phyloP scores from a whole-genome alignment of 768 basidiomycete species.

The Tylopilus subfusipes region DNA sequence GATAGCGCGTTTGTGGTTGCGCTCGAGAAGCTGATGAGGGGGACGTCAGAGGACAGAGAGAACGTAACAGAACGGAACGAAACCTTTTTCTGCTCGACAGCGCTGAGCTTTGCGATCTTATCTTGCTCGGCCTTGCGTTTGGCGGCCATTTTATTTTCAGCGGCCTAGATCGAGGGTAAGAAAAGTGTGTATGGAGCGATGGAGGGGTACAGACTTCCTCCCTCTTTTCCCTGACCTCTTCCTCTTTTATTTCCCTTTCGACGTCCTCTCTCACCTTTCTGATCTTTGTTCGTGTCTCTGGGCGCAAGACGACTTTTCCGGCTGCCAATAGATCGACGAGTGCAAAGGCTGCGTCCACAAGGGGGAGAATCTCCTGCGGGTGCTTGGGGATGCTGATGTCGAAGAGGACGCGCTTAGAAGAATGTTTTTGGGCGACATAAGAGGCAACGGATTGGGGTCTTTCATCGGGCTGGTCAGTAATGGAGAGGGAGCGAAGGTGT shows the following conservation, averaged over 20 bases:
- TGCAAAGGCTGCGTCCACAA: slow-evolving; percentile 68
- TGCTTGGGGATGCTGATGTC: slow-evolving; percentile 52
- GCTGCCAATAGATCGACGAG: slow-evolving; percentile 64
- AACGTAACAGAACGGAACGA: not conserved
- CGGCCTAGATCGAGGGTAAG: slow-evolving; percentile 35
- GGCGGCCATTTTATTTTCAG: slow-evolving; percentile 66
- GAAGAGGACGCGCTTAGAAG: slow-evolving; percentile 74
- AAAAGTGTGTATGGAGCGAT: not conserved
- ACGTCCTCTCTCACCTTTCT: slow-evolving; percentile 70
- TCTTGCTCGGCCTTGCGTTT: slow-evolving; percentile 76
- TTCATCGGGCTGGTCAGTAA: slow-evolving; percentile 81
- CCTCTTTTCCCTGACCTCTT: slow-evolving; percentile 60
- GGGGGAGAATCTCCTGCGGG: slow-evolving; percentile 44
- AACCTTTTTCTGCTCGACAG: slow-evolving; percentile 83
- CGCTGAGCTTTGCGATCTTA: slow-evolving; percentile 64
- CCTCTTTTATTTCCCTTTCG: slow-evolving; percentile 64
- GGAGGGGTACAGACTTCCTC: slow-evolving; percentile 51
- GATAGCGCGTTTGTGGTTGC: slow-evolving; percentile 69
- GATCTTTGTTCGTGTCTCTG: slow-evolving; percentile 80
- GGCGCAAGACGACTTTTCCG: slow-evolving; percentile 55
- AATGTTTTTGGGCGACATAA: slow-evolving; percentile 37
- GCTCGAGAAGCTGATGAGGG: slow-evolving; percentile 54
- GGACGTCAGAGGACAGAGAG: slow-evolving; percentile 1
- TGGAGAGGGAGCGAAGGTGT: slow-evolving; percentile 84
- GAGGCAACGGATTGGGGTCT: slow-evolving; percentile 56